These are phyloP conservation scores for Aphanomyces euteiches DNA, from an alignment of 352 stramenopile genomes.

Conservation along the genomic window DNA sequence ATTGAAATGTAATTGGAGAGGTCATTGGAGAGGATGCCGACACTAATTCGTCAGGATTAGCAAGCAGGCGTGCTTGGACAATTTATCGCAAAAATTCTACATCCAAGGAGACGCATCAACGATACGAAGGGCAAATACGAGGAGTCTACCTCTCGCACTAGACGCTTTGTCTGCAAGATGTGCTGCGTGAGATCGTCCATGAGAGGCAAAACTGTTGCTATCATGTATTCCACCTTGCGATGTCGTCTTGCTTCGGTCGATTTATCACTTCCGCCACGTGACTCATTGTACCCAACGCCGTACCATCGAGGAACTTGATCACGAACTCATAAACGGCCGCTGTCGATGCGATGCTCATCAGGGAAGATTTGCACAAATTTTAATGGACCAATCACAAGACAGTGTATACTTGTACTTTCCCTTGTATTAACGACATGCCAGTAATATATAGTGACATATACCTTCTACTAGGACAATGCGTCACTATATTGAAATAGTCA, in stretches of 20 bases:
- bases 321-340: slow-evolving; percentile 86
- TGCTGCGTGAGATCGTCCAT: slow-evolving; percentile 81
- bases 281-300: slow-evolving; percentile 37
- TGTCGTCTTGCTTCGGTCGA: slow-evolving; percentile 51
- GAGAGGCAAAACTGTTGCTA: slow-evolving; percentile 75
- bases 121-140: not conserved
- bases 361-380: no score
- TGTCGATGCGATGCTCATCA: no score
- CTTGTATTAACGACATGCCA: no score
- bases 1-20: no score
- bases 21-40: not conserved
- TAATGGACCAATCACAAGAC: no score
- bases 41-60: not conserved
- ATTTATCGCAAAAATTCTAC: slow-evolving; percentile 1
- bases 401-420: no score
- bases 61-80: not conserved
- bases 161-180: slow-evolving; percentile 65
- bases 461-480: no score
- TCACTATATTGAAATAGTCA: no score
- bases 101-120: not conserved
- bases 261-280: slow-evolving; percentile 59
- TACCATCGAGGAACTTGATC: slow-evolving; percentile 66
- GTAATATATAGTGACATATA: no score
- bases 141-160: slow-evolving; percentile 50
- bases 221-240: slow-evolving; percentile 84